phyloP scores from a whole-genome alignment of 1,284 basidiomycete species.

The Vanrija pseudolonga region DNA sequence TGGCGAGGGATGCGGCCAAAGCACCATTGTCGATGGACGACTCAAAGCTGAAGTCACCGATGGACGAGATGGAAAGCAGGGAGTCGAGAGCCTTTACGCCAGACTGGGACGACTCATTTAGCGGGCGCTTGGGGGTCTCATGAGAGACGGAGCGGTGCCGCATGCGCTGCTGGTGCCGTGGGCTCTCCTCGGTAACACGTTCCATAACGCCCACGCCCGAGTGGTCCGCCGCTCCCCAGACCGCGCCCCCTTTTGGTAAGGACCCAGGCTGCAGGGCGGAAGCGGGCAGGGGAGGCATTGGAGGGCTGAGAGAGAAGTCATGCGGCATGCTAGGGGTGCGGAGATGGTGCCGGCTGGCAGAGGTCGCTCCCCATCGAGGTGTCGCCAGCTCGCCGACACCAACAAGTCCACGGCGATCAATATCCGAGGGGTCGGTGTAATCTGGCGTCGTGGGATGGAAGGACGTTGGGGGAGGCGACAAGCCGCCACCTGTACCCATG shows the following conservation, averaged over 20 bases:
- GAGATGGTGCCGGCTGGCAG: slow-evolving; percentile 26
- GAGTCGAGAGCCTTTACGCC: slow-evolving; percentile 9
- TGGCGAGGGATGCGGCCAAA: slow-evolving; percentile 33
- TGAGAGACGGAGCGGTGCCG: slow-evolving; percentile 21
- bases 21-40: slow-evolving; percentile 31
- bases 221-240: no score
- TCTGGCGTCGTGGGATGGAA: slow-evolving; percentile 37
- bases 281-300: slow-evolving; percentile 10
- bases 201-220: slow-evolving; percentile 22
- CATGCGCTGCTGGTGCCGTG: slow-evolving; percentile 9
- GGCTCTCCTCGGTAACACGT: slow-evolving; percentile 24
- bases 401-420: slow-evolving; percentile 82
- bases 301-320: slow-evolving; percentile 24
- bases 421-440: slow-evolving; percentile 63
- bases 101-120: slow-evolving; percentile 1
- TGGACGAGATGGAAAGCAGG: slow-evolving; percentile 22
- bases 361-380: slow-evolving; percentile 74
- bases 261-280: no score
- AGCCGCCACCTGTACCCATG: no score
- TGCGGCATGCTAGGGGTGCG: slow-evolving; percentile 46
- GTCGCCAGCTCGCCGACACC: slow-evolving; percentile 96
- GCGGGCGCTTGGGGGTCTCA: slow-evolving; percentile 7
- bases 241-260: no score
- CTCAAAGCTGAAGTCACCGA: slow-evolving; percentile 41
- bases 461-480: not conserved